Conservation (phyloP, 306 rosid species). For the Quercus engelmannii region DNA sequence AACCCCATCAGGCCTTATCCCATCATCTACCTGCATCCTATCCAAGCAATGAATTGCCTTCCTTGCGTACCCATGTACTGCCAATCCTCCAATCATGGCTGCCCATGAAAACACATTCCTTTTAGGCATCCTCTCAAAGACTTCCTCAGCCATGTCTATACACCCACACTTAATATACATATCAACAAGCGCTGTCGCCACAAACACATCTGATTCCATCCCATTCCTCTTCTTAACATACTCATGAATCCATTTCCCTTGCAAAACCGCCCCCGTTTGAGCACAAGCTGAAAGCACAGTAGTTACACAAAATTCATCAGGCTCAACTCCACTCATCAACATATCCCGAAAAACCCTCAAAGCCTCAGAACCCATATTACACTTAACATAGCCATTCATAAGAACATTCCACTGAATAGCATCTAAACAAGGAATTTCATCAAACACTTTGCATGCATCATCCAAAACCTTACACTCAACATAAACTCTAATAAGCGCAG, state of each 20-base stretch:
- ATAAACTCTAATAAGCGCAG: conserved; percentile 25
- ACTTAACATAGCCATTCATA: conserved; percentile 32
- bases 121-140: conserved; percentile 30
- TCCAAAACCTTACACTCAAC: conserved; percentile 17
- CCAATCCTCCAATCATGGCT: conserved; percentile 42
- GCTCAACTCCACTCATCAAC: conserved; percentile 24
- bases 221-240: conserved; percentile 21
- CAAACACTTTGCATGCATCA: conserved; percentile 35
- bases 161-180: conserved; percentile 48
- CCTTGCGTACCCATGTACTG: conserved; percentile 27
- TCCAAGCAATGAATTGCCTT: conserved; percentile 25
- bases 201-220: conserved; percentile 24
- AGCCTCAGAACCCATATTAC: conserved; percentile 29
- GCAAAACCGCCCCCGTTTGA: conserved; percentile 34
- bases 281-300: conserved; percentile 40
- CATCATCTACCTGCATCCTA: conserved; percentile 38
- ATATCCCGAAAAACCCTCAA: conserved; percentile 22
- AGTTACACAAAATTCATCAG: conserved; percentile 33
- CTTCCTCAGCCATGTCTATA: conserved; percentile 37
- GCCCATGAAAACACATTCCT: conserved; percentile 45
- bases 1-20: conserved; percentile 37
- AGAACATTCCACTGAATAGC: conserved; percentile 38
- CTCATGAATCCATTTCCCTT: conserved; percentile 44
- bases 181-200: conserved; percentile 38
- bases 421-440: conserved; percentile 37